phyloP scores from a whole-genome alignment of 2,329 filamentous ascomycete genomes.

The Sporothrix brasiliensis region DNA sequence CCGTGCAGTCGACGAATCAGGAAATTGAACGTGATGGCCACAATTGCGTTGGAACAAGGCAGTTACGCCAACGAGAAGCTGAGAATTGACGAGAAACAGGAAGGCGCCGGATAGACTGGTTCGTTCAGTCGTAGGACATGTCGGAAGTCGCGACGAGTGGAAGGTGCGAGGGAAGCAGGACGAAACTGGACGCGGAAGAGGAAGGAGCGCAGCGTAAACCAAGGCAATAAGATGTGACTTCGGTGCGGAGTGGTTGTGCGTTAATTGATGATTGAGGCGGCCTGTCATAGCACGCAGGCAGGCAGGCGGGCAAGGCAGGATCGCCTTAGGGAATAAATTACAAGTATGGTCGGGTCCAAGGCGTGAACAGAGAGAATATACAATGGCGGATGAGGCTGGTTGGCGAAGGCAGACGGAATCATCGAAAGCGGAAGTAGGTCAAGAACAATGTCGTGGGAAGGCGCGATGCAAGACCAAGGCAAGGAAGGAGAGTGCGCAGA shows the following conservation, averaged over 20 bases:
- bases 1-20: too few relatives aligned
- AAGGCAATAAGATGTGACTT: not conserved
- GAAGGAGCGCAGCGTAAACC: not conserved
- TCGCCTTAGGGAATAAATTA: not conserved
- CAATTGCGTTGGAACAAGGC: not conserved
- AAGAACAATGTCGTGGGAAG: slow-evolving; percentile 11
- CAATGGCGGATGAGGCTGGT: not conserved
- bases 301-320: not conserved
- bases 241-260: not conserved
- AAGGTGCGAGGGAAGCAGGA: not conserved
- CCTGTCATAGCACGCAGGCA: not conserved
- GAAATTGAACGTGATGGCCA: not conserved
- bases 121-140: not conserved
- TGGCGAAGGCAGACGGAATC: not conserved
- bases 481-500: not conserved
- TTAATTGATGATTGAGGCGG: not conserved
- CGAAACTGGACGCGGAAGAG: not conserved
- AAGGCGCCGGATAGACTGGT: slow-evolving; percentile 3
- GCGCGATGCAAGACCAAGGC: not conserved
- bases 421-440: not conserved
- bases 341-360: slow-evolving; percentile 15
- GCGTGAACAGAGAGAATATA: not conserved
- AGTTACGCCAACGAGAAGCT: not conserved
- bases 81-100: not conserved
- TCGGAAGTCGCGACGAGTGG: not conserved